Evolutionary conservation across 2,329 filamentous ascomycete species (phyloP).

Genomic region (Neocucurbitaria cava): DNA sequence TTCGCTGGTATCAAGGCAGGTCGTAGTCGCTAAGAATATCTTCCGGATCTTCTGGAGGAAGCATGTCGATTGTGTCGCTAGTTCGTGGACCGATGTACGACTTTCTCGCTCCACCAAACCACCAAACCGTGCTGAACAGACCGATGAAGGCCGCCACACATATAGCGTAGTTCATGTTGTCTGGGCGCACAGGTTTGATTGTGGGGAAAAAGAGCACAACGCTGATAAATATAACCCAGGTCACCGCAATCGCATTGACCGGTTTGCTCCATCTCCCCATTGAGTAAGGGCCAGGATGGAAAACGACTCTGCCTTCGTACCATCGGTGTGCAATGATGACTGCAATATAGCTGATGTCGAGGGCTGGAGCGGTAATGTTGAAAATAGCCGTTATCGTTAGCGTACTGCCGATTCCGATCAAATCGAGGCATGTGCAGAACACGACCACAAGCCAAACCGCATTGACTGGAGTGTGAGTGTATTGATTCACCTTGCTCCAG

Average conservation of each 20-base stretch:
- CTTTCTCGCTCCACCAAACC: slow-evolving; percentile 51
- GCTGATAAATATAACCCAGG: slow-evolving; percentile 69
- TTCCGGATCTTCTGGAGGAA: slow-evolving; percentile 52
- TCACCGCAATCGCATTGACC: slow-evolving; percentile 63
- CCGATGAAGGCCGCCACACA: slow-evolving; percentile 59
- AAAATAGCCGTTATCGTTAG: slow-evolving; percentile 59
- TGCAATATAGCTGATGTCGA: slow-evolving; percentile 64
- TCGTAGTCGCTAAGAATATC: slow-evolving; percentile 46
- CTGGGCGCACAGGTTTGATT: slow-evolving; percentile 50
- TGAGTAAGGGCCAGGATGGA: slow-evolving; percentile 65
- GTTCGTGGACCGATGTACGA: slow-evolving; percentile 67
- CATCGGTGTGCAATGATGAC: slow-evolving; percentile 66
- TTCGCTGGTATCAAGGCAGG: slow-evolving; percentile 21
- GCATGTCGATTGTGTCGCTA: slow-evolving; percentile 57
- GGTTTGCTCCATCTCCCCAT: slow-evolving; percentile 63
- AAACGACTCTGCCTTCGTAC: slow-evolving; percentile 60
- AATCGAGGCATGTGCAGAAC: slow-evolving; percentile 61
- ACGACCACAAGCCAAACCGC: slow-evolving; percentile 69
- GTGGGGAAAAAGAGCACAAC: slow-evolving; percentile 63
- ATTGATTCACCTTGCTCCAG: slow-evolving; percentile 60
- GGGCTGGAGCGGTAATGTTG: slow-evolving; percentile 56
- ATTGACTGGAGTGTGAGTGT: slow-evolving; percentile 66
- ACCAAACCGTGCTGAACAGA: slow-evolving; percentile 54
- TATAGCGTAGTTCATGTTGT: slow-evolving; percentile 59
- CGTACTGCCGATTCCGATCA: slow-evolving; percentile 60